Percentiles rank a stretch among this genome's conserved stretches.
These are phyloP conservation scores for Cladophialophora psammophila DNA, from an alignment of 2,329 filamentous ascomycete species.

Conservation along the genomic window DNA sequence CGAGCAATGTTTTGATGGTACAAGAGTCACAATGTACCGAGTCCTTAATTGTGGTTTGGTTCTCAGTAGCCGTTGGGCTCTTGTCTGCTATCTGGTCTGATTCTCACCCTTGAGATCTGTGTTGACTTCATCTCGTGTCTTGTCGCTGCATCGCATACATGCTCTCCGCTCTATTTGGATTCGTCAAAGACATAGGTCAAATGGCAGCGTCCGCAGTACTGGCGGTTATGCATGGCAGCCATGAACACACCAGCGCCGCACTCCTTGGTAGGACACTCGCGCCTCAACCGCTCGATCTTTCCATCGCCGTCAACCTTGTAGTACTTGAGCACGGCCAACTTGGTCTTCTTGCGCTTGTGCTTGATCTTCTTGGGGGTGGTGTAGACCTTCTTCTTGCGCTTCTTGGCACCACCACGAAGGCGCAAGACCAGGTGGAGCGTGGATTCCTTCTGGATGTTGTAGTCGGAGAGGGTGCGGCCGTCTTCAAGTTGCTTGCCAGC, in stretches of 20 bases:
- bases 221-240: conserved; percentile 99
- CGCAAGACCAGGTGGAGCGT: conserved; percentile 98
- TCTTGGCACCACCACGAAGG: conserved; percentile 98
- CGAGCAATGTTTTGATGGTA: not conserved
- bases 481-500: conserved; percentile 99
- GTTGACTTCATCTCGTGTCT: not conserved
- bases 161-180: conserved; percentile 32
- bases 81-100: conserved; percentile 10
- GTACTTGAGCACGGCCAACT: conserved; percentile 99
- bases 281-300: conserved; percentile 98
- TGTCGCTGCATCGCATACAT: not conserved
- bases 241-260: conserved; percentile 99
- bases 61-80: not conserved
- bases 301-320: conserved; percentile 99
- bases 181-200: conserved; percentile 44
- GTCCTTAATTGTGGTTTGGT: not conserved
- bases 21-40: no score
- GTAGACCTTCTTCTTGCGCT: conserved; percentile 99
- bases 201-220: conserved; percentile 80
- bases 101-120: not conserved
- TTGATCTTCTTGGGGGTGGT: conserved; percentile 99
- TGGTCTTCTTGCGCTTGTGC: conserved; percentile 99
- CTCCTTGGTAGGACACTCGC: conserved; percentile 95
- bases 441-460: conserved; percentile 99
- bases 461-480: conserved; percentile 97